phyloP scores from a whole-genome alignment of 2,329 filamentous ascomycete species.

The Uncinocarpus reesii region DNA sequence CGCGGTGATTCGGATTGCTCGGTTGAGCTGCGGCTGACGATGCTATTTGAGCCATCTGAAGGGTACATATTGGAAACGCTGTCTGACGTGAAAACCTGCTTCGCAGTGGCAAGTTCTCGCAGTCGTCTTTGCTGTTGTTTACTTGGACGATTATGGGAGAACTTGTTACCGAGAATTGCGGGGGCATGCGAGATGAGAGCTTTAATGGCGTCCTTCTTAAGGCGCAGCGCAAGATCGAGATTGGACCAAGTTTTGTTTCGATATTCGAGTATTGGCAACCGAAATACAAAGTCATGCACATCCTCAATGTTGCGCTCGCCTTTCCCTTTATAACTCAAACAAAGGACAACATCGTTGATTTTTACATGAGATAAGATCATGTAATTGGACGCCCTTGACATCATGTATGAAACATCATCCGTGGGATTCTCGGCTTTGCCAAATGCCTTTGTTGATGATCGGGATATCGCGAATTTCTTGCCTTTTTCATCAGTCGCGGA shows the following conservation, averaged over 20 bases:
- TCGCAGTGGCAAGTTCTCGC: constrained; percentile 72
- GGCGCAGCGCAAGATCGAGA: constrained; percentile 76
- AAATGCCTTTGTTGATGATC: constrained; percentile 41
- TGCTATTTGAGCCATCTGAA: constrained; percentile 26
- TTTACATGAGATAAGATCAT: constrained; percentile 96
- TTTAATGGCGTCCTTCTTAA: constrained; percentile 91
- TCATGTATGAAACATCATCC: constrained; percentile 95
- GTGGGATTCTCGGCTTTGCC: constrained; percentile 55
- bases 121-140: constrained; percentile 68
- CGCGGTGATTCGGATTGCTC: constrained; percentile 30
- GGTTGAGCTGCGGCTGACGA: constrained; percentile 31
- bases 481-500: constrained; percentile 30
- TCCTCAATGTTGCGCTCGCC: constrained; percentile 93
- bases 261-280: constrained; percentile 86
- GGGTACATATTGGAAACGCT: constrained; percentile 9
- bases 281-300: constrained; percentile 94
- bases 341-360: constrained; percentile 88
- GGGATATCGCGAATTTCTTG: constrained; percentile 42
- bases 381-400: constrained; percentile 85
- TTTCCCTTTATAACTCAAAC: constrained; percentile 91
- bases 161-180: constrained; percentile 94
- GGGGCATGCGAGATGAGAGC: constrained; percentile 91
- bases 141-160: constrained; percentile 75
- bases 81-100: constrained; percentile 48
- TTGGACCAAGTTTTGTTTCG: constrained; percentile 99